Base-by-base conservation (phyloP, 192 early-diverging fungal genomes). In the Helicostylum pulchrum region DNA sequence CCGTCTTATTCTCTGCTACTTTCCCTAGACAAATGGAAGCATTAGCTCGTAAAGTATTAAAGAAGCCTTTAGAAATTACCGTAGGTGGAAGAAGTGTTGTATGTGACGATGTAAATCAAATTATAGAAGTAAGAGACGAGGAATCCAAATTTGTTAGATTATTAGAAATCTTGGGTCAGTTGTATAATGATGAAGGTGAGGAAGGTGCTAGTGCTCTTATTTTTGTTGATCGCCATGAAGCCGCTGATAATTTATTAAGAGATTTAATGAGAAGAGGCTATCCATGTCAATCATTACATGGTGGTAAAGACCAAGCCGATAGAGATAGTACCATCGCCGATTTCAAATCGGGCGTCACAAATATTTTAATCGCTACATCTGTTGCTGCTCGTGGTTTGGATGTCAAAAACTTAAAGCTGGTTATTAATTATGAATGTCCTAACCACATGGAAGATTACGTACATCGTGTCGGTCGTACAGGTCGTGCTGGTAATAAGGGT, bases 381-480 rank as follows among this genome's bases (percentile, higher is more conserved):
- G 93, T 98, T 6, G 97, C 95, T 14, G 94, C 96, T 0, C 90
- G 95, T 58, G 97, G 95, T 8, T 68, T 99, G 48, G 97, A 98
- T 69, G 96, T 98, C 11, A 96, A 96, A 62, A 87, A 94, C 11
- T 77, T 98, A 1, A 95, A 90, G 50, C 75, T 94, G 23, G 97
- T 99, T 6, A 81, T 98, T 53, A 99, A 99, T 74, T 98, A 91
- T 64, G 97, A 99, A 64, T 91, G 92, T 50, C 97, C 97, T 8
- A 94, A 95, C 77, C 94, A 99, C 58, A 91, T 95, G 85, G 97
- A 99, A 64, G 97, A 99, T 56, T 94, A 98, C 75, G 94, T 99
- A 2, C 97, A 99, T 76, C 94, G 97, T 47, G 94, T 97, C 15
- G 97, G 97, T 6, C 84, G 97, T 43, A 99, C 97, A 0, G 97